Percentiles rank a stretch among this genome's conserved stretches.
Conservation (phyloP, 106 monocot species). For the Ottelia alismoides region DNA sequence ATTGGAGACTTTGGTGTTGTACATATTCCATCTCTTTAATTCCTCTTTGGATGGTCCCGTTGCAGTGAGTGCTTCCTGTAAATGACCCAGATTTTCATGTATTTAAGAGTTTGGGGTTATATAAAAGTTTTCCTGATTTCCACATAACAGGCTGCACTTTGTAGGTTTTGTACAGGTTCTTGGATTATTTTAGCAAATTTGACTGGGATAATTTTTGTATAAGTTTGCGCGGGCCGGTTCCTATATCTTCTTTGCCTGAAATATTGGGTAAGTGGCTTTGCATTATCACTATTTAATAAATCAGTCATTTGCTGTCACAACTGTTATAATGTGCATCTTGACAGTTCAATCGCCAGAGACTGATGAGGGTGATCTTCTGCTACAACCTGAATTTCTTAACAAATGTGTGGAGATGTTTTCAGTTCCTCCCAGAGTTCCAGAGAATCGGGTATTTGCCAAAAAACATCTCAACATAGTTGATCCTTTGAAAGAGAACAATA, state of each 20-base stretch:
- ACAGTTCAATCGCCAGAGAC: constrained; percentile 29
- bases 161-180: constrained; percentile 77
- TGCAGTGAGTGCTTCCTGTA: constrained; percentile 32
- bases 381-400: constrained; percentile 54
- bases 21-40: constrained; percentile 82
- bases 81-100: no score
- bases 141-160: constrained; percentile 3
- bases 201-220: constrained; percentile 76
- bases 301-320: background rate
- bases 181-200: constrained; percentile 79
- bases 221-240: constrained; percentile 64
- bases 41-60: constrained; percentile 61
- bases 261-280: constrained; percentile 26
- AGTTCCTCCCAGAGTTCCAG: constrained; percentile 22
- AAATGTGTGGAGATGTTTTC: constrained; percentile 28
- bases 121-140: background rate
- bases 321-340: constrained; percentile 20
- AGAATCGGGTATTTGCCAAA: constrained; percentile 29
- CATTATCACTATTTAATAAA: background rate
- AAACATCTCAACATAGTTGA: constrained; percentile 87
- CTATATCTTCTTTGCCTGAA: constrained; percentile 44
- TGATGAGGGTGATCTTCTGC: constrained; percentile 29
- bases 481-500: constrained; percentile 71
- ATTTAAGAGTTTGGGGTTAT: background rate
- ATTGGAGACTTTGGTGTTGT: constrained; percentile 76